Base-by-base conservation (phyloP, 139 green algal species). In the Parachlorella kessleri region DNA sequence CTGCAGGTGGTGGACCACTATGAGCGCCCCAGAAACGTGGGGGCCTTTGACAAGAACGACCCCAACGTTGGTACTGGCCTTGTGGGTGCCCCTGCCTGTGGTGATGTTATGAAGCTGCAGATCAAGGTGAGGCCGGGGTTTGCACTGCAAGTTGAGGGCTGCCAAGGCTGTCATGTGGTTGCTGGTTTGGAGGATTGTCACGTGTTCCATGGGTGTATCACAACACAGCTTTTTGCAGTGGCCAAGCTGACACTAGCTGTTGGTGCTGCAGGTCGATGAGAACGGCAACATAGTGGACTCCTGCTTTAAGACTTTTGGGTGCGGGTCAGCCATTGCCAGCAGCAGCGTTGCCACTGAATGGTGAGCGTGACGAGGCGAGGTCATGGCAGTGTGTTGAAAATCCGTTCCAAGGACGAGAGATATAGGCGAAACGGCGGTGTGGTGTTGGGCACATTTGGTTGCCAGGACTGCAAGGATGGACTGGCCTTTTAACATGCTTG, bases 41-140 rank as follows among this genome's bases (percentile, higher is more conserved):
- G 97, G 32, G 92, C 89, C n/a, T 98, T 99, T 73, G 89, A 97
- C 83, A 99, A 98, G 88, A 90, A 80, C 36, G 96, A 99, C 63
- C 83, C 88, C 28, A 92, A 95, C 80, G 97, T 99, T 0, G 92
- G 91, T 41, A 97, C 93, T 9, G 94, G 94, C 24, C 85, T 98
- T 6, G 94, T 97, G 1, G 94, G 94, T 30, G 94, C 94, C 0
- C 94, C 94, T 23, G 97, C 97, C 6, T 99, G 97, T 71, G 97
- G 97, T n/a, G 97, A 99, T 73, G 97, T 99, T 4, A 99, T 99
- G 97, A 99, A 99, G 90, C 91, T 99, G 71, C 97, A 99, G 83
- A 98, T 99, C 14, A 59, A 59, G 48, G 48, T 59, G 21, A 28
- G 48, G 48, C 21, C 48, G 48, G 14, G 14, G 48, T n/a, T n/a